A percentile compares a stretch with the other conserved stretches of the same genome.
phyloP scores from a whole-genome alignment of 805 yeast genomes.

The Barnettozyma sucrosica region DNA sequence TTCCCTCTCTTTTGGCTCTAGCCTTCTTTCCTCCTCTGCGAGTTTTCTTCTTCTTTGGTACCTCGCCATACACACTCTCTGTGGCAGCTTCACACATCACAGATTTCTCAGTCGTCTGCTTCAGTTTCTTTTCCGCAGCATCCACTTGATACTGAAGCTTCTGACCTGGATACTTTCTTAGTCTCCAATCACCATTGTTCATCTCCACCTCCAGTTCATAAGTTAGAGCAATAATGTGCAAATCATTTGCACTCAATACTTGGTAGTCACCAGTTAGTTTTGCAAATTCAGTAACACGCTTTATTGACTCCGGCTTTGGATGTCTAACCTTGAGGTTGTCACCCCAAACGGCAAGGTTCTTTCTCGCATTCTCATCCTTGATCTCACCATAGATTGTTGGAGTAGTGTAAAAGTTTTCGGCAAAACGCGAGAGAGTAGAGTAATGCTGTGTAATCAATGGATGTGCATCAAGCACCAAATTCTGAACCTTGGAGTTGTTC shows the following conservation, averaged over 20 bases:
- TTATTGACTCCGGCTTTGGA: slow-evolving; percentile 61
- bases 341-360: slow-evolving; percentile 76
- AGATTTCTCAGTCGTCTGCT: slow-evolving; percentile 2
- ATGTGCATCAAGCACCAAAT: slow-evolving; percentile 85
- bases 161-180: slow-evolving; percentile 73
- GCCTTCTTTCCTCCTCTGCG: slow-evolving; percentile 66
- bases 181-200: slow-evolving; percentile 62
- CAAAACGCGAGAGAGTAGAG: slow-evolving; percentile 63
- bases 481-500: slow-evolving; percentile 14
- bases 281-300: slow-evolving; percentile 69
- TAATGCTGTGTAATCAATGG: slow-evolving; percentile 87
- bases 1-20: slow-evolving; percentile 41
- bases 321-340: slow-evolving; percentile 66
- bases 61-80: slow-evolving; percentile 1
- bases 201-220: slow-evolving; percentile 78
- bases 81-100: background rate
- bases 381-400: slow-evolving; percentile 89
- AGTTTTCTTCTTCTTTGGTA: slow-evolving; percentile 36
- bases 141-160: slow-evolving; percentile 20
- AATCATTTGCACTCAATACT: slow-evolving; percentile 85
- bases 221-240: slow-evolving; percentile 86
- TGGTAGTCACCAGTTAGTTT: slow-evolving; percentile 85
- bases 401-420: slow-evolving; percentile 72
- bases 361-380: slow-evolving; percentile 78
- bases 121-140: slow-evolving; percentile 17